Evolutionary conservation across 768 basidiomycete genomes (phyloP).

Genomic region (Chlorophyllum brunneum): DNA sequence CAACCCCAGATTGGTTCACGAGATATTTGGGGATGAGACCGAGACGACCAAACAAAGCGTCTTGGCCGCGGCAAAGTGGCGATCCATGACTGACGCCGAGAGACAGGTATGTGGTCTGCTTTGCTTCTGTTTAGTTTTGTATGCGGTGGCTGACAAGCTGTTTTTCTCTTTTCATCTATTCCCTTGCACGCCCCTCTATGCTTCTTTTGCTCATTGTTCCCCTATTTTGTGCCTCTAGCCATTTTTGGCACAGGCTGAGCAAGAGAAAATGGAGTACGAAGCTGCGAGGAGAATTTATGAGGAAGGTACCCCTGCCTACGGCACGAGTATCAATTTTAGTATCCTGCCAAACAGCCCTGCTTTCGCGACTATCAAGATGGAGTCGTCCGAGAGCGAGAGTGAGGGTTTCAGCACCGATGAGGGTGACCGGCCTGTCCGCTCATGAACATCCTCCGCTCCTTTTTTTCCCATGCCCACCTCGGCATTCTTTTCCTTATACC

Average conservation of each 20-base stretch:
- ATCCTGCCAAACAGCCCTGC: conserved; percentile 69
- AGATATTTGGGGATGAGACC: conserved; percentile 85
- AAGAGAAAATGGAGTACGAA: conserved; percentile 94
- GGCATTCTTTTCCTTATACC: conserved; percentile 11
- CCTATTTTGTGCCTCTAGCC: conserved; percentile 46
- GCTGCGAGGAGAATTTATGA: conserved; percentile 83
- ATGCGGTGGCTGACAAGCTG: not conserved
- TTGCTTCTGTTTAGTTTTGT: conserved; percentile 14
- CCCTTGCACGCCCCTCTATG: not conserved
- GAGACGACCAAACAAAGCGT: conserved; percentile 96
- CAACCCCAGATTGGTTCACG: conserved; percentile 65
- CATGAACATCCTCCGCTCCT: conserved; percentile 18
- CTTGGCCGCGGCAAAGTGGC: conserved; percentile 89
- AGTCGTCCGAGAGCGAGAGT: conserved; percentile 63
- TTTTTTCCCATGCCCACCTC: conserved; percentile 15
- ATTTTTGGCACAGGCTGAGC: conserved; percentile 89
- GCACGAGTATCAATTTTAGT: conserved; percentile 79
- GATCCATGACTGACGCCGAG: conserved; percentile 89
- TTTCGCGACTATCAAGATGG: conserved; percentile 57
- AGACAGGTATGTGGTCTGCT: conserved; percentile 61
- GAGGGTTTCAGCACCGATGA: conserved; percentile 59
- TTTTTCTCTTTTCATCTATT: not conserved
- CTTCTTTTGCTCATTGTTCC: conserved; percentile 16
- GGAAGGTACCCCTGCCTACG: conserved; percentile 67
- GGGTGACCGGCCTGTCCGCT: conserved; percentile 30